phyloP scores from a whole-genome alignment of 495 filamentous ascomycete species.

The Pseudomonodictys pantanalensis region DNA sequence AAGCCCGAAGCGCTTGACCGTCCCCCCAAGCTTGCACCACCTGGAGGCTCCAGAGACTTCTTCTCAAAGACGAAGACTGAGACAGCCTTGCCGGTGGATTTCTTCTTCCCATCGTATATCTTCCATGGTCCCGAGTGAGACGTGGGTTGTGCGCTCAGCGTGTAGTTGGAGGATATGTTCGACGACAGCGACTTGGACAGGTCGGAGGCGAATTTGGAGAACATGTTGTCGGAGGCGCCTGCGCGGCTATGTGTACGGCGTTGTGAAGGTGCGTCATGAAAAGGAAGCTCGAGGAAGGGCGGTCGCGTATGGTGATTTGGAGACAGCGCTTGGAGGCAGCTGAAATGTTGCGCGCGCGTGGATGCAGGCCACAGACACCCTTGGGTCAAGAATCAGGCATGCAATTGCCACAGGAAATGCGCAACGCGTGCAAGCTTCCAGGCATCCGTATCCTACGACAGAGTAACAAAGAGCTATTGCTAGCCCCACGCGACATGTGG shows the following conservation, averaged over 20 bases:
- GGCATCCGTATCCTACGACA: no score
- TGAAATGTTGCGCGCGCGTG: background rate
- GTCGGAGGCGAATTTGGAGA: slow-evolving; percentile 66
- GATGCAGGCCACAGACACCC: background rate
- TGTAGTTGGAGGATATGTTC: slow-evolving; percentile 89
- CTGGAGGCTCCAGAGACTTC: slow-evolving; percentile 73
- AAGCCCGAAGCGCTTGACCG: slow-evolving; percentile 63
- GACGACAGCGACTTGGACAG: slow-evolving; percentile 75
- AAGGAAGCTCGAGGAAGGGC: background rate
- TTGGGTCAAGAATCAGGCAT: background rate
- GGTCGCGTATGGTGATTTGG: background rate
- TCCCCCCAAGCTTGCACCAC: slow-evolving; percentile 51
- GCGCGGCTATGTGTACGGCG: background rate
- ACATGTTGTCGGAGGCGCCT: slow-evolving; percentile 58
- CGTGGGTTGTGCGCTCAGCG: slow-evolving; percentile 63
- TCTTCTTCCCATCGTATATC: slow-evolving; percentile 96
- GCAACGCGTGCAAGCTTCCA: no score
- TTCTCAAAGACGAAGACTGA: slow-evolving; percentile 95
- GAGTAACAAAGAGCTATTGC: background rate
- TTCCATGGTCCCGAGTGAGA: slow-evolving; percentile 89
- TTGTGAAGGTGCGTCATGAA: background rate
- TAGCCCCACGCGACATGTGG: background rate
- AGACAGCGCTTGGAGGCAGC: background rate
- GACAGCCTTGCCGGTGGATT: slow-evolving; percentile 78
- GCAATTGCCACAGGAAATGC: no score